These are phyloP conservation scores for Cucurbita ficifolia DNA, from an alignment of 306 rosid species.

Conservation along the genomic window DNA sequence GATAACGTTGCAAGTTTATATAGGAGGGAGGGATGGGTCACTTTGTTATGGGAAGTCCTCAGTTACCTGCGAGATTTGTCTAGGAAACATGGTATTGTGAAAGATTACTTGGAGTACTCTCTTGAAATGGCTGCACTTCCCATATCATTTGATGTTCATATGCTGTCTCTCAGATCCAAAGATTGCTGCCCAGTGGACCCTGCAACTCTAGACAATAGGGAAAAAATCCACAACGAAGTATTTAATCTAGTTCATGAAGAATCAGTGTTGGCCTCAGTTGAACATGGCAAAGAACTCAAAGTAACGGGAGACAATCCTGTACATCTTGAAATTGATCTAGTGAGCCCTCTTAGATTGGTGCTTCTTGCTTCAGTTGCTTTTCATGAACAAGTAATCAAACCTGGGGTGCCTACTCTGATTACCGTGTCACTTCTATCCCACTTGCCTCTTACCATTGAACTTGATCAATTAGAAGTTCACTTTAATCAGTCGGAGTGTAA, in stretches of 20 bases:
- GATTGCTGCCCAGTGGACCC: slow-evolving; percentile 78
- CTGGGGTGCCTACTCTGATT: slow-evolving; percentile 42
- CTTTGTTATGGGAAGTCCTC: slow-evolving; percentile 84
- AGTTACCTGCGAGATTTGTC: slow-evolving; percentile 86
- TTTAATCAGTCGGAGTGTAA: slow-evolving; percentile 78
- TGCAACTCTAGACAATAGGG: slow-evolving; percentile 52
- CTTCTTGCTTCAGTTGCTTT: slow-evolving; percentile 92
- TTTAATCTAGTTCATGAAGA: slow-evolving; percentile 45
- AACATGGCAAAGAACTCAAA: slow-evolving; percentile 27
- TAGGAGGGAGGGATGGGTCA: slow-evolving; percentile 93
- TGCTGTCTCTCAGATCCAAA: slow-evolving; percentile 30
- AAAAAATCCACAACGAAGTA: slow-evolving; percentile 58
- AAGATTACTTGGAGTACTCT: slow-evolving; percentile 80
- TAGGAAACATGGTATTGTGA: slow-evolving; percentile 36
- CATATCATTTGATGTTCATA: slow-evolving; percentile 39
- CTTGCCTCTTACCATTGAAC: slow-evolving; percentile 55
- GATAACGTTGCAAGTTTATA: slow-evolving; percentile 60
- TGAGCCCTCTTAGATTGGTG: slow-evolving; percentile 81
- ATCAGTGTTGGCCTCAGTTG: slow-evolving; percentile 25
- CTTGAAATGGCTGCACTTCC: slow-evolving; percentile 96
- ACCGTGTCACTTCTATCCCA: slow-evolving; percentile 72
- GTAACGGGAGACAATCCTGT: slow-evolving; percentile 34
- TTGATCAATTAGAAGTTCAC: slow-evolving; percentile 73
- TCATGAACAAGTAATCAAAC: slow-evolving; percentile 75
- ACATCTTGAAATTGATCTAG: slow-evolving; percentile 83